Evolutionary conservation across 139 green algal species (phyloP).

Genomic region (Chlamydomonas sp.): DNA sequence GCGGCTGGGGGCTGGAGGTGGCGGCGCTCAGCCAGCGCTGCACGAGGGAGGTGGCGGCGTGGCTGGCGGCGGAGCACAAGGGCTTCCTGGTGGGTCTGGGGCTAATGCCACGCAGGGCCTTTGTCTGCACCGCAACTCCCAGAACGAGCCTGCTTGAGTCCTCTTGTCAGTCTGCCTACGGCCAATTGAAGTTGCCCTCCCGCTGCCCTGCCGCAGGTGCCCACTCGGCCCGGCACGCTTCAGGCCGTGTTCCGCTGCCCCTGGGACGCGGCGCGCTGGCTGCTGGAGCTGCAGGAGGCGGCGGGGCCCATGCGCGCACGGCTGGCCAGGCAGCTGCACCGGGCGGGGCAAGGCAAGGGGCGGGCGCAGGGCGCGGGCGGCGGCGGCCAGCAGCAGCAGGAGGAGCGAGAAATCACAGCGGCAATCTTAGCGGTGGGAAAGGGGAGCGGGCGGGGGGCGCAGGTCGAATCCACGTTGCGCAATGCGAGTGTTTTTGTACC

Average conservation of each 20-base stretch:
- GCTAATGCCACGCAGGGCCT: background rate
- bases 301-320: background rate
- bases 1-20: constrained; percentile 5
- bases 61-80: background rate
- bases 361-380: no score
- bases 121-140: no score
- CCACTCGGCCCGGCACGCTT: constrained; percentile 3
- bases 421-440: no score
- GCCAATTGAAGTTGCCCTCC: background rate
- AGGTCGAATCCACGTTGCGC: no score
- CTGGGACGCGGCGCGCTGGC: constrained; percentile 6
- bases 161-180: no score
- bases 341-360: no score
- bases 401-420: no score
- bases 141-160: no score
- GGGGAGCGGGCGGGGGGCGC: no score
- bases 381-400: no score
- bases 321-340: background rate
- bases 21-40: background rate
- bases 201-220: background rate
- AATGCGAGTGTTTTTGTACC: no score
- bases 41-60: background rate
- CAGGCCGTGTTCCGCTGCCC: constrained; percentile 17
- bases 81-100: constrained; percentile 2
- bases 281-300: constrained; percentile 36